These are phyloP conservation scores for Fonsecaea nubica DNA, from an alignment of 2,329 filamentous ascomycete genomes.

Conservation along the genomic window DNA sequence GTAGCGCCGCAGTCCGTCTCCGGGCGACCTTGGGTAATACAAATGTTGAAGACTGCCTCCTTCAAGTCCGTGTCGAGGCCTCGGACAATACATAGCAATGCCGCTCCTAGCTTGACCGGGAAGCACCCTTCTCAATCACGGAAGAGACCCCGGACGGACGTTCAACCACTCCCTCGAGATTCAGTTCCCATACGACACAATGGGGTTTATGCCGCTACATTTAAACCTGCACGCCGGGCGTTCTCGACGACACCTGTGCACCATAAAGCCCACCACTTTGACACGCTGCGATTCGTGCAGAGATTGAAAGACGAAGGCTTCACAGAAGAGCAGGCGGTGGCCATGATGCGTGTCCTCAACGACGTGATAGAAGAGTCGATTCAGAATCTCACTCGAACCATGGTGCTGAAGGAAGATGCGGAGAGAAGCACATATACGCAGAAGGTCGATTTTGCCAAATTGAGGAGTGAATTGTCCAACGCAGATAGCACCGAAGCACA, in stretches of 20 bases:
- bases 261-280: constrained; percentile 89
- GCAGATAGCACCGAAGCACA: constrained; percentile 90
- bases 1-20: constrained; percentile 27
- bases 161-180: constrained; percentile 26
- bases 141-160: constrained; percentile 21
- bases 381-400: constrained; percentile 94
- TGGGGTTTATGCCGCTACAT: constrained; percentile 56
- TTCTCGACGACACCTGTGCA: constrained; percentile 69
- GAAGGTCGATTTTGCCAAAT: constrained; percentile 97
- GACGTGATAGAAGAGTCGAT: constrained; percentile 99
- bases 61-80: constrained; percentile 26
- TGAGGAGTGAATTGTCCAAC: constrained; percentile 90
- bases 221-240: constrained; percentile 50
- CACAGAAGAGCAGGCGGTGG: constrained; percentile 90
- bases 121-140: constrained; percentile 16
- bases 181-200: constrained; percentile 51
- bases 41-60: constrained; percentile 17
- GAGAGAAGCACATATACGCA: constrained; percentile 69
- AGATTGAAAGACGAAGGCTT: constrained; percentile 88
- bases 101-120: constrained; percentile 8
- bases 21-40: constrained; percentile 12
- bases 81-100: constrained; percentile 23
- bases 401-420: constrained; percentile 88
- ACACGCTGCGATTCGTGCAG: constrained; percentile 96
- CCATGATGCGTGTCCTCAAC: constrained; percentile 98